Evolutionary conservation across 2,329 filamentous ascomycete genomes (phyloP), one percentile per base, ranked within the genome.

Genomic region (Xylaria sp.): DNA sequence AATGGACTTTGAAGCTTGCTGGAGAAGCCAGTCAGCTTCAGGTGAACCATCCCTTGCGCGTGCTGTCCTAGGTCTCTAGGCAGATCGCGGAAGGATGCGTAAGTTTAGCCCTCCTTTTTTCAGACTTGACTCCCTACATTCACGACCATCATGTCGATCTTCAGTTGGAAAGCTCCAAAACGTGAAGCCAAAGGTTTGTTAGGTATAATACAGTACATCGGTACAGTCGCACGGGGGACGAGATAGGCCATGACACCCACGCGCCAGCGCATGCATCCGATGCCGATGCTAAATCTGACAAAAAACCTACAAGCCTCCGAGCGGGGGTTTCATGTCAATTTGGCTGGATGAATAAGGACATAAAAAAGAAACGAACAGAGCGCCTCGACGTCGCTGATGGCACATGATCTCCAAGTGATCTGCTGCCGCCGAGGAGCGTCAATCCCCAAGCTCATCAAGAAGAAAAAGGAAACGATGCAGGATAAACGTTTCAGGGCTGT

Each of bases 231-330:
- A n/a, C n/a, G n/a, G n/a, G n/a, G n/a, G n/a, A n/a, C n/a, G n/a
- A n/a, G n/a, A n/a, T n/a, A n/a, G n/a, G n/a, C n/a, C n/a, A n/a
- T n/a, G n/a, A n/a, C n/a, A n/a, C n/a, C n/a, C 44, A 37, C 42
- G 44, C 41, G 48, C 49, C 45, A 57, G 52, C 46, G 48, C 47
- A 50, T 48, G 43, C 55, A 51, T 37, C 49, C 52, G 46, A 60
- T 44, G 47, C 50, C 52, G 46, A 60, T 44, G 47, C 50, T 39
- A 60, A 57, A 55, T 55, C 54, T 55, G 57, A 47, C 55, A 57
- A 54, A 60, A 57, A 55, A 52, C 54, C 54, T 54, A 47, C 55
- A 57, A 54, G 48, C 55, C 4, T 44, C 39, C 54, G 53, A 56
- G 57, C 55, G 57, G 57, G 51, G 50, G 38, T 44, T 52, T 53